Evolutionary conservation across 2,329 filamentous ascomycete genomes (phyloP).

Genomic region (Diaporthe australafricana): DNA sequence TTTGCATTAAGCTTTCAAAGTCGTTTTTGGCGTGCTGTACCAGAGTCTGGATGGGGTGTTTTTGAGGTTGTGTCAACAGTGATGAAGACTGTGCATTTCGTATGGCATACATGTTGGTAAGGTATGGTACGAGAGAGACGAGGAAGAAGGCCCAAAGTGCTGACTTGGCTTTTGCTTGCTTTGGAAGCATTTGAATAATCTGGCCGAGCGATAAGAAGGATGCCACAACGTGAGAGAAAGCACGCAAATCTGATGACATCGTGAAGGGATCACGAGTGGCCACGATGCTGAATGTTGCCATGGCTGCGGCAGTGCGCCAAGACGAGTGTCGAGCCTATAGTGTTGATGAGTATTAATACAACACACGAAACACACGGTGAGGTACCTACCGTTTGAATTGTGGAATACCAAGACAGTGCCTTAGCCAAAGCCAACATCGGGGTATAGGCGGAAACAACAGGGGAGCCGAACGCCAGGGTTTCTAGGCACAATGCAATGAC

Average conservation of each 20-base stretch:
- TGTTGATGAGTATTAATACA: neutral
- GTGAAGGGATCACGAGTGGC: constrained; percentile 45
- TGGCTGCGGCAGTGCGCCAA: constrained; percentile 9
- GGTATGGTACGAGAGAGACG: constrained; percentile 46
- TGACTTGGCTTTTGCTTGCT: constrained; percentile 42
- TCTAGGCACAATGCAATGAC: neutral
- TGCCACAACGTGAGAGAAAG: constrained; percentile 42
- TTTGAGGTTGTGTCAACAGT: neutral
- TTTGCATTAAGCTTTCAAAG: constrained; percentile 48
- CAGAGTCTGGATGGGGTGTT: constrained; percentile 52
- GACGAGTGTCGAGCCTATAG: neutral
- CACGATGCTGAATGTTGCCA: constrained; percentile 47
- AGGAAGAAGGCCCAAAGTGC: constrained; percentile 48
- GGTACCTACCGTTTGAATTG: neutral
- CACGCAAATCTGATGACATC: constrained; percentile 42
- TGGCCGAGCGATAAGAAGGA: constrained; percentile 49
- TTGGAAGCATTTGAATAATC: constrained; percentile 46
- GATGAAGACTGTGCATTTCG: constrained; percentile 33
- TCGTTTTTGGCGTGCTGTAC: constrained; percentile 42
- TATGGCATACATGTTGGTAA: constrained; percentile 45
- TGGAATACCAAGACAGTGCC: constrained; percentile 25
- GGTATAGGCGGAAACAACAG: neutral
- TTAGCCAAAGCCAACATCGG: neutral
- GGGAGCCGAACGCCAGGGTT: neutral
- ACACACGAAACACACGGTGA: neutral